Evolutionary conservation across 1,284 basidiomycete species (phyloP).

Genomic region (Microbotryum lychnidis-dioicae): DNA sequence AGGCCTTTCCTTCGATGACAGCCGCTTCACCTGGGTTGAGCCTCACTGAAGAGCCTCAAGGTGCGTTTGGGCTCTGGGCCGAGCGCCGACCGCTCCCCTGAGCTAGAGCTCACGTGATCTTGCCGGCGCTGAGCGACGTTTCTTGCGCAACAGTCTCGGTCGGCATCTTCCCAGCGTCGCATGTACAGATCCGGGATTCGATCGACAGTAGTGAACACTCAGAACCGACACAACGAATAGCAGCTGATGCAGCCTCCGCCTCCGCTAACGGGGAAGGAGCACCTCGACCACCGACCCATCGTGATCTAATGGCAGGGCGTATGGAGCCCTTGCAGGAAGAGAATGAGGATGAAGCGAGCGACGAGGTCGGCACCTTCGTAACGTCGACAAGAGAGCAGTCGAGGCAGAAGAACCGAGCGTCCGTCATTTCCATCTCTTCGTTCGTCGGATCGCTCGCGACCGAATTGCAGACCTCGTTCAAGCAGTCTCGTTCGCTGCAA

Average conservation of each 20-base stretch:
- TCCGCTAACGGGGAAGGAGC: constrained; percentile 28
- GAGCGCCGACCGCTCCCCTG: no score
- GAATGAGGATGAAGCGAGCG: constrained; percentile 52
- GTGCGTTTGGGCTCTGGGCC: constrained; percentile 1
- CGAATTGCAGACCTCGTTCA: constrained; percentile 11
- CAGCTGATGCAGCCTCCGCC: background rate
- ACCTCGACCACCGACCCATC: constrained; percentile 12
- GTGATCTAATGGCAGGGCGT: constrained; percentile 35
- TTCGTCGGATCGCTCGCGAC: constrained; percentile 18
- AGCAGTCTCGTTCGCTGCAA: constrained; percentile 31
- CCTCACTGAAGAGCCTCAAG: constrained; percentile 6
- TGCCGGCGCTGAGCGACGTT: background rate
- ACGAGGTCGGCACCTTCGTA: background rate
- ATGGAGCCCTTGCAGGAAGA: constrained; percentile 65
- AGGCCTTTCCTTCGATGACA: constrained; percentile 24
- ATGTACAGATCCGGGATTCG: constrained; percentile 81
- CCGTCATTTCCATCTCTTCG: constrained; percentile 14
- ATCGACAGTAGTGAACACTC: constrained; percentile 74
- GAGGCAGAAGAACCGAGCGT: constrained; percentile 11
- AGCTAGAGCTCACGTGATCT: background rate
- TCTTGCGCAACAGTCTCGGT: constrained; percentile 65
- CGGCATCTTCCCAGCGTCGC: constrained; percentile 88
- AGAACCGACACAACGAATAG: background rate
- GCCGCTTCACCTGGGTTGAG: constrained; percentile 13
- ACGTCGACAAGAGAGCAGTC: background rate